Evolutionary conservation across 345 rosid genomes (phyloP).

Genomic region (Citrus hindsii): DNA sequence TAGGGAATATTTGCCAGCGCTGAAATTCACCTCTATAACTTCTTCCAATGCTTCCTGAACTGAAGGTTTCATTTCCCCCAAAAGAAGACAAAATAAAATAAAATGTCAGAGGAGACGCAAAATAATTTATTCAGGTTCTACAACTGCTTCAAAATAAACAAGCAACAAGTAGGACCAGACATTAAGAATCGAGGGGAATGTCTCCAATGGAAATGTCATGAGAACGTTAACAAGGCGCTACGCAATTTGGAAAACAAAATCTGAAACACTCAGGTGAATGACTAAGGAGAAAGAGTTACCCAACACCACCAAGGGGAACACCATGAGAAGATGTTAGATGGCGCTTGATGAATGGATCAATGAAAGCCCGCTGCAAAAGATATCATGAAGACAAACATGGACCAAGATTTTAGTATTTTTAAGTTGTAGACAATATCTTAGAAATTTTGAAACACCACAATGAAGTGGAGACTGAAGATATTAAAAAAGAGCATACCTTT

Average conservation of each 20-base stretch:
- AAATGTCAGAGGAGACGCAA: not conserved
- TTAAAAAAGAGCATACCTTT: slow-evolving; percentile 38
- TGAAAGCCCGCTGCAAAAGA: slow-evolving; percentile 42
- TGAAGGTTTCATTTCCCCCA: slow-evolving; percentile 17
- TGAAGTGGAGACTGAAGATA: not conserved
- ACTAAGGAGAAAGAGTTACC: slow-evolving; percentile 42
- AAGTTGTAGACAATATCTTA: not conserved
- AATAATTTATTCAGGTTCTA: not conserved
- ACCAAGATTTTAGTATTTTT: not conserved
- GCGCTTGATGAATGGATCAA: slow-evolving; percentile 69
- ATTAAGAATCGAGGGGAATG: not conserved
- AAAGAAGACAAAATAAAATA: not conserved
- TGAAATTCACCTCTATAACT: slow-evolving; percentile 89
- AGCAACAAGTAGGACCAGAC: not conserved
- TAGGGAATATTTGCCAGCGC: slow-evolving; percentile 80
- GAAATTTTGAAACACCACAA: not conserved
- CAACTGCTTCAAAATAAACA: not conserved
- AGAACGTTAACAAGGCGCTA: not conserved
- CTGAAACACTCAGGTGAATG: not conserved
- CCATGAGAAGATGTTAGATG: slow-evolving; percentile 58
- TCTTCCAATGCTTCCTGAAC: slow-evolving; percentile 91
- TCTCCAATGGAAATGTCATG: not conserved
- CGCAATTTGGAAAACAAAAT: not conserved
- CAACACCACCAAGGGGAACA: slow-evolving; percentile 83
- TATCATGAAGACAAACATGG: slow-evolving; percentile 5